A percentile compares a stretch with the other conserved stretches of the same genome.
Conservation (phyloP, 1,284 basidiomycete genomes). For the Athelia psychrophila region DNA sequence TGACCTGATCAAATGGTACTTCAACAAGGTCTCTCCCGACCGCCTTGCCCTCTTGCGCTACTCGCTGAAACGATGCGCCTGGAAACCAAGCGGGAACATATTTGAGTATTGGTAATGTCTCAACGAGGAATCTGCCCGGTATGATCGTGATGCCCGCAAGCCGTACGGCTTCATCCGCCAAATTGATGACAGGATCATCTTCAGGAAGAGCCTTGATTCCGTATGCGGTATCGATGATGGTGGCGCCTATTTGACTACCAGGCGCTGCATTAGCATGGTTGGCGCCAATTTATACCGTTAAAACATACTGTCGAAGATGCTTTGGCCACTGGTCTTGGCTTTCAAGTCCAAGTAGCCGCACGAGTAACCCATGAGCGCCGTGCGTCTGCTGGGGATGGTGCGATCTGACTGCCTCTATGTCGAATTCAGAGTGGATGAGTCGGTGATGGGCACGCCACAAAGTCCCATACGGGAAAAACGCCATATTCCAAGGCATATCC, state of each 20-base stretch:
- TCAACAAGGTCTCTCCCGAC: constrained; percentile 6
- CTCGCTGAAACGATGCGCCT: constrained; percentile 24
- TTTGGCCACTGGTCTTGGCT: constrained; percentile 6
- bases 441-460: constrained; percentile 16
- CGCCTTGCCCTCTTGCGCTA: constrained; percentile 14
- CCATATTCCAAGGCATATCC: constrained; percentile 29
- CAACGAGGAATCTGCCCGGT: constrained; percentile 16
- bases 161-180: constrained; percentile 9
- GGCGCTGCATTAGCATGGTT: neutral
- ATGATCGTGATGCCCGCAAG: constrained; percentile 11
- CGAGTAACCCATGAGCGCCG: neutral
- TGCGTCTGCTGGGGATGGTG: constrained; percentile 8
- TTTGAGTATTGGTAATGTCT: constrained; percentile 10
- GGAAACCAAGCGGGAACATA: constrained; percentile 27
- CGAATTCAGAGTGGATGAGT: constrained; percentile 6
- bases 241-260: constrained; percentile 2
- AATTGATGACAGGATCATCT: constrained; percentile 12
- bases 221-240: constrained; percentile 9
- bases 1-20: neutral
- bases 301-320: constrained; percentile 4
- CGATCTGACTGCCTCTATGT: neutral
- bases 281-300: neutral
- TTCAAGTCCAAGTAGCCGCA: constrained; percentile 10
- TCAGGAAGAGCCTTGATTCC: constrained; percentile 11
- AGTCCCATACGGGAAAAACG: constrained; percentile 17